Percentiles rank a stretch among this genome's conserved stretches.
phyloP scores from a whole-genome alignment of 2,329 filamentous ascomycete species.

The Colletotrichum sp. region DNA sequence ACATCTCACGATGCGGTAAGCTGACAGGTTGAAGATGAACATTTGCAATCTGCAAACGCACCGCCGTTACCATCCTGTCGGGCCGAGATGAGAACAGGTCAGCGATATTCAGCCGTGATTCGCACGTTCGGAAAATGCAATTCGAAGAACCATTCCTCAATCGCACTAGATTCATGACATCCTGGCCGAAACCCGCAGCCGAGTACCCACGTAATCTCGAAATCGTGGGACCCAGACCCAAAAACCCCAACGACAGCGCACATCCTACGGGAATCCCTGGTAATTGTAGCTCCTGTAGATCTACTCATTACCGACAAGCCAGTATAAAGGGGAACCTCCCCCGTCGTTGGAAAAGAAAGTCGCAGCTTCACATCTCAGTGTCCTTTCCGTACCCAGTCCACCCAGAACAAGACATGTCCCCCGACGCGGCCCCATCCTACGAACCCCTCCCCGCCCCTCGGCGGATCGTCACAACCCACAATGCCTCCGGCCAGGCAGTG shows the following conservation, averaged over 20 bases:
- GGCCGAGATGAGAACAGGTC: not conserved
- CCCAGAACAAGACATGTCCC: not conserved
- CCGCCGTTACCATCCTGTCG: not conserved
- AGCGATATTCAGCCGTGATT: not conserved
- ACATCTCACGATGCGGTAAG: not conserved
- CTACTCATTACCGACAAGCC: not conserved
- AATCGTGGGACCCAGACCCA: not conserved
- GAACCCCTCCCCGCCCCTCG: not conserved
- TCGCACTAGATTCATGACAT: not conserved
- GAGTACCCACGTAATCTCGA: not conserved
- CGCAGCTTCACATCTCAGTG: not conserved
- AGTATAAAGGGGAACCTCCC: not conserved
- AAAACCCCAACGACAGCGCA: not conserved
- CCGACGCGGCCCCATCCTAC: not conserved
- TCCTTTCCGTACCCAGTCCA: not conserved
- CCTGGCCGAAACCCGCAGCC: not conserved
- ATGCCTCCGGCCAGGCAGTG: constrained; percentile 34
- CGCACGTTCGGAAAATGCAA: not conserved
- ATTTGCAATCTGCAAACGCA: not conserved
- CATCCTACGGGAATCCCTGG: not conserved
- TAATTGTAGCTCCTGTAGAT: not conserved
- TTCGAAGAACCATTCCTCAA: not conserved
- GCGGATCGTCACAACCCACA: constrained; percentile 35
- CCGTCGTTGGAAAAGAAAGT: not conserved
- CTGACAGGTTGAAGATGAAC: not conserved